phyloP scores from a whole-genome alignment of 371 early-diverging fungal species.

The Haplosporangium sp. region DNA sequence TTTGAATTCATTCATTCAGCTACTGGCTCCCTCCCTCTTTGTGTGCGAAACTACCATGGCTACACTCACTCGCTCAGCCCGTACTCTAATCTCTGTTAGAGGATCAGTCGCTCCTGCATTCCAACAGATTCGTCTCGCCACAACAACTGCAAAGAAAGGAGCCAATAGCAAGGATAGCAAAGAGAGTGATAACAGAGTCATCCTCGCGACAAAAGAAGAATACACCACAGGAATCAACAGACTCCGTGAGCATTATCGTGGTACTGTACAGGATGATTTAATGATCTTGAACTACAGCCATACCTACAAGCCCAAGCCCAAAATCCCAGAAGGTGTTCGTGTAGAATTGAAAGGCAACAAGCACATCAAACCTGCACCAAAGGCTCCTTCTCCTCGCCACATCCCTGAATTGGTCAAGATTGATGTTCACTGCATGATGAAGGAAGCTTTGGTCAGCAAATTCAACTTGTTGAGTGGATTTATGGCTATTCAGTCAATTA shows the following conservation, averaged over 20 bases:
- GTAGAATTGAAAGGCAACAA: conserved; percentile 68
- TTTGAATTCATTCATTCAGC: conserved; percentile 1
- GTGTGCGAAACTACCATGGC: conserved; percentile 24
- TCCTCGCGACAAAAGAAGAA: conserved; percentile 22
- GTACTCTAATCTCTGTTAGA: conserved; percentile 11
- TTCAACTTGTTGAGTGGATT: conserved; percentile 88
- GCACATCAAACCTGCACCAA: conserved; percentile 67
- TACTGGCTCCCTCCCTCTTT: not conserved
- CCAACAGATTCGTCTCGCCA: conserved; percentile 33
- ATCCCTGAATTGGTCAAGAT: conserved; percentile 81
- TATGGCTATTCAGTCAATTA: conserved; percentile 92
- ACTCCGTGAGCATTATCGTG: conserved; percentile 85
- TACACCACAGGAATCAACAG: conserved; percentile 62
- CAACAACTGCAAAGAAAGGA: conserved; percentile 31
- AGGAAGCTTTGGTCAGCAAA: conserved; percentile 90
- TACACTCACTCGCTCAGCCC: conserved; percentile 15
- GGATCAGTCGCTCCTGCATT: conserved; percentile 15
- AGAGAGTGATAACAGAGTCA: conserved; percentile 12
- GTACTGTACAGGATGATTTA: conserved; percentile 86
- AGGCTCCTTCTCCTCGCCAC: conserved; percentile 59
- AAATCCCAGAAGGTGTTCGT: conserved; percentile 49
- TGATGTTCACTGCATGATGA: conserved; percentile 82
- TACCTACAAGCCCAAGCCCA: conserved; percentile 51
- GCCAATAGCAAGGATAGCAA: not conserved
- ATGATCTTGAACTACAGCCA: conserved; percentile 89